phyloP scores from a whole-genome alignment of 2,329 filamentous ascomycete species.

The Colletotrichum salicis region DNA sequence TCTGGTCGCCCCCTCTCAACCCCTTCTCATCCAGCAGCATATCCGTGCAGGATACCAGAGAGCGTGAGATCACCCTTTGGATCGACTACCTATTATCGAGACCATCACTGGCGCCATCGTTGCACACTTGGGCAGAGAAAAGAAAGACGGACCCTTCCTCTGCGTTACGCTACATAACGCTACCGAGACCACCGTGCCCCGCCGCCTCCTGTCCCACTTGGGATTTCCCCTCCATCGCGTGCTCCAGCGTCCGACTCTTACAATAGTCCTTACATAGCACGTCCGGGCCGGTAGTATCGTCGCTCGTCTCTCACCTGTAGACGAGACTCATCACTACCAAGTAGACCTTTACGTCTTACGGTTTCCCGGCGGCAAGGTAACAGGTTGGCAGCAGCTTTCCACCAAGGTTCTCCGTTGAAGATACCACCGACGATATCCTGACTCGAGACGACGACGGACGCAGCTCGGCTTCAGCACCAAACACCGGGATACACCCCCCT shows the following conservation, averaged over 20 bases:
- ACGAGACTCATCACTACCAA: neutral
- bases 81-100: neutral
- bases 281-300: neutral
- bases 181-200: slow-evolving; percentile 6
- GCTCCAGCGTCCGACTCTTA: neutral
- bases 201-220: slow-evolving; percentile 7
- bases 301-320: neutral
- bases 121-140: neutral
- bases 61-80: neutral
- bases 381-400: neutral
- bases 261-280: neutral
- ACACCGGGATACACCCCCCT: neutral
- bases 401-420: neutral
- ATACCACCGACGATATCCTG: neutral
- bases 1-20: neutral
- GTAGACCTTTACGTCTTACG: neutral
- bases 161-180: slow-evolving; percentile 1
- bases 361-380: neutral
- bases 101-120: slow-evolving; percentile 21
- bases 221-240: neutral
- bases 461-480: slow-evolving; percentile 17
- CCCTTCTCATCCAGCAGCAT: slow-evolving; percentile 5
- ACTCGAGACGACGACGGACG: slow-evolving; percentile 20
- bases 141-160: neutral
- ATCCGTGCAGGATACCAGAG: neutral